A percentile compares a stretch with the other conserved stretches of the same genome.
phyloP scores from a whole-genome alignment of 306 rosid genomes.

The Sesbania bispinosa region DNA sequence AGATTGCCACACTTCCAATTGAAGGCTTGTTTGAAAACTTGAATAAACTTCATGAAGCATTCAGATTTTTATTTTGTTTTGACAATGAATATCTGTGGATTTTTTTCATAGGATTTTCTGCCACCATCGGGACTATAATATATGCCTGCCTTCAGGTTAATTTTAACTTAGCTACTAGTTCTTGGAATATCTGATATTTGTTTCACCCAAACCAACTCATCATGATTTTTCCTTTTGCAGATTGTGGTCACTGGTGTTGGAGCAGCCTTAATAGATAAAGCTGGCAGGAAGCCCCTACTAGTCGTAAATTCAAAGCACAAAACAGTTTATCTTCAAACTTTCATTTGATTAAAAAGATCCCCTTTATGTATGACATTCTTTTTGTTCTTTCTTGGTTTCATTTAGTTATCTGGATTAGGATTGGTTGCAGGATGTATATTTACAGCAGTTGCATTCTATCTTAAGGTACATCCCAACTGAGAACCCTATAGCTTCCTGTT shows the following conservation, averaged over 20 bases:
- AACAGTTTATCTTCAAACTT: background rate
- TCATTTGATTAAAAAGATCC: background rate
- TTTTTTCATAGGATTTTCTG: constrained; percentile 59
- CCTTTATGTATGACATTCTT: constrained; percentile 12
- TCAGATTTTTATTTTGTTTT: background rate
- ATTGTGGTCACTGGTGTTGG: constrained; percentile 61
- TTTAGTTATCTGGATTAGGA: constrained; percentile 72
- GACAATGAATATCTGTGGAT: constrained; percentile 1
- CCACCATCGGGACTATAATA: constrained; percentile 49
- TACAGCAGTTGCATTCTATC: constrained; percentile 68
- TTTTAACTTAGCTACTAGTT: constrained; percentile 1
- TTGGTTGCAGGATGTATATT: constrained; percentile 57
- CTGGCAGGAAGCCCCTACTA: constrained; percentile 83
- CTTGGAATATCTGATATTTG: background rate
- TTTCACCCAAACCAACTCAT: background rate
- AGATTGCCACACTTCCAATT: background rate
- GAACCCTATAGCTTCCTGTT: background rate
- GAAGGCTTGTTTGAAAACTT: background rate
- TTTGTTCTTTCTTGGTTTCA: constrained; percentile 26
- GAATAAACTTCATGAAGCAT: constrained; percentile 14
- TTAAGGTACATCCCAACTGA: constrained; percentile 48
- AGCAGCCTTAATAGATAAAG: constrained; percentile 59
- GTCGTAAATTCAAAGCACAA: constrained; percentile 42
- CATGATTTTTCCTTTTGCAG: constrained; percentile 35
- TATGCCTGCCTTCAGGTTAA: constrained; percentile 77